Evolutionary conservation across 345 rosid genomes (phyloP).

Genomic region (Eucalyptus erythrocorys): DNA sequence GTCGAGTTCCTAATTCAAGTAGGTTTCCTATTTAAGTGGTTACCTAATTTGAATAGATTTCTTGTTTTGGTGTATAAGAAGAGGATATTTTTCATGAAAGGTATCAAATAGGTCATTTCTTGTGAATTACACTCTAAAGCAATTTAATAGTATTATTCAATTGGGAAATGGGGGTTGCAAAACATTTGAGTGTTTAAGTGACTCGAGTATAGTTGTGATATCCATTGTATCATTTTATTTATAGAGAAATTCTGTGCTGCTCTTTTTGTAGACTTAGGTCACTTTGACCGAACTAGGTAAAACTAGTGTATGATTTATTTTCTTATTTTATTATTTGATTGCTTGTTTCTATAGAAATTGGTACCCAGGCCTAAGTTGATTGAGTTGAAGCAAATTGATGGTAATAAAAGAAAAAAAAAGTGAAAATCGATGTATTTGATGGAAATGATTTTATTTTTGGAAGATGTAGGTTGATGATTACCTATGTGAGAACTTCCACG

Average conservation of each 20-base stretch:
- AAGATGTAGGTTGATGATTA: neutral
- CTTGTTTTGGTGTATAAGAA: neutral
- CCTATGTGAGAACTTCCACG: neutral
- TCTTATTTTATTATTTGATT: neutral
- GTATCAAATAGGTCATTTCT: neutral
- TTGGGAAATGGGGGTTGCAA: neutral
- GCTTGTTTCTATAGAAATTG: neutral
- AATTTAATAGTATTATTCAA: neutral
- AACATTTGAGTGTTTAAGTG: neutral
- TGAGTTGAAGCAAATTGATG: neutral
- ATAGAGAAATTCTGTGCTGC: fast-evolving
- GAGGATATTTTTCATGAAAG: neutral
- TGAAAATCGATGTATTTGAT: neutral
- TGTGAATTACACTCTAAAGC: neutral
- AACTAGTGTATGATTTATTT: neutral
- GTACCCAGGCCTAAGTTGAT: fast-evolving
- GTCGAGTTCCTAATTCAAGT: neutral
- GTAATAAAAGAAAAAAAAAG: neutral
- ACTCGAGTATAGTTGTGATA: neutral
- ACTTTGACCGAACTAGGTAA: fast-evolving
- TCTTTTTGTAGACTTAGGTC: neutral
- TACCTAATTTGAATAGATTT: neutral
- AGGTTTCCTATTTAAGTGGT: neutral
- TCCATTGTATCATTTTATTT: fast-evolving
- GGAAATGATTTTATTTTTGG: neutral